A percentile compares a stretch with the other conserved stretches of the same genome.
These are phyloP conservation scores for Fraxinus angustifolia DNA, from an alignment of 305 asterid genomes.

Conservation along the genomic window DNA sequence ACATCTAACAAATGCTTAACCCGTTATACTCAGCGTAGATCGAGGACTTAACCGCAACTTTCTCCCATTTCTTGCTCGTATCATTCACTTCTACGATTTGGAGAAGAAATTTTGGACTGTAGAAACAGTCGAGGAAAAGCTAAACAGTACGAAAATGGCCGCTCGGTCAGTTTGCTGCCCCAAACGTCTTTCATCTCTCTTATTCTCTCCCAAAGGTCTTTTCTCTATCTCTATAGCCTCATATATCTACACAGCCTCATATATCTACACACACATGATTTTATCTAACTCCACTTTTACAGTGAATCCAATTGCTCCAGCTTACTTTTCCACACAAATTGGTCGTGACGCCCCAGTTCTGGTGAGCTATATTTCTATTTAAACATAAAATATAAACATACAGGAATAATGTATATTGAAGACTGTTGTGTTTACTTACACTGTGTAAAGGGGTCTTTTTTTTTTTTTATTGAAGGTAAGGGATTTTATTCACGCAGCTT, in stretches of 20 bases:
- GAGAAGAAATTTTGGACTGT: background rate
- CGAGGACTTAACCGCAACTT: background rate
- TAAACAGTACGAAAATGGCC: conserved; percentile 44
- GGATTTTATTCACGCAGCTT: conserved; percentile 77
- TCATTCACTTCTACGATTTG: background rate
- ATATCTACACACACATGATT: background rate
- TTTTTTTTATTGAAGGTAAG: conserved; percentile 57
- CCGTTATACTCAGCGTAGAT: background rate
- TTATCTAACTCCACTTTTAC: conserved; percentile 20
- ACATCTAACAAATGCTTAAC: background rate
- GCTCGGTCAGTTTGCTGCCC: conserved; percentile 39
- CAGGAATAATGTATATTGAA: background rate
- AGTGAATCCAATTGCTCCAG: conserved; percentile 49
- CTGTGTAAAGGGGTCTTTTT: background rate
- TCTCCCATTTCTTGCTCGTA: background rate
- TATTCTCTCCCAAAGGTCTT: conserved; percentile 41
- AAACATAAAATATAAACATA: background rate
- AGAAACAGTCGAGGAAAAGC: conserved; percentile 5
- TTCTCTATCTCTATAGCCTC: background rate
- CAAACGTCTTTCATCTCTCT: conserved; percentile 35
- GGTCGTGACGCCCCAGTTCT: conserved; percentile 68
- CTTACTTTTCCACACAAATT: conserved; percentile 58
- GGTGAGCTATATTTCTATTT: conserved; percentile 28
- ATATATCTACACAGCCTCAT: too few relatives aligned
- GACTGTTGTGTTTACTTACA: background rate